Conservation (phyloP, 192 early-diverging fungal genomes). For the Thamnidium elegans region DNA sequence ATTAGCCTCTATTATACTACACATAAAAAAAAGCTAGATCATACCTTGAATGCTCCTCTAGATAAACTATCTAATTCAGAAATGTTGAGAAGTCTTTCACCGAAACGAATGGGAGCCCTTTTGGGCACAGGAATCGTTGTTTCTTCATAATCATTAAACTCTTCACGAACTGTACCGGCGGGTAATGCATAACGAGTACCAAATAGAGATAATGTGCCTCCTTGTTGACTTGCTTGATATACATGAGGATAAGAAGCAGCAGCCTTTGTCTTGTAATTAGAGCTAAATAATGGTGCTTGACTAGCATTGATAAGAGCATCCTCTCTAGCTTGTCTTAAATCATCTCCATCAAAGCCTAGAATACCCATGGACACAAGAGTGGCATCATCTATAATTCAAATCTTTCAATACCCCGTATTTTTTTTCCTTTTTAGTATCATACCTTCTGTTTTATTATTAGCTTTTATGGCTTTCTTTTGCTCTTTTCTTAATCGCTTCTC, state of each 20-base stretch:
- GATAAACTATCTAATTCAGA: constrained; percentile 72
- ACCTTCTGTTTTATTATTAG: constrained; percentile 13
- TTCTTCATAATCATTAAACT: constrained; percentile 86
- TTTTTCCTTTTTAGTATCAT: not conserved
- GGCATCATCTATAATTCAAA: constrained; percentile 41
- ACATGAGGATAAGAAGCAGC: constrained; percentile 74
- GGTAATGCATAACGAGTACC: constrained; percentile 81
- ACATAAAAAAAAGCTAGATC: not conserved
- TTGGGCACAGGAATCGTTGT: constrained; percentile 81
- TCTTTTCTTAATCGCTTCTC: constrained; percentile 65
- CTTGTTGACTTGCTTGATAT: constrained; percentile 67
- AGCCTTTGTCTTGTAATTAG: constrained; percentile 31
- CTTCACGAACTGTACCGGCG: constrained; percentile 66
- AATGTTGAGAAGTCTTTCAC: constrained; percentile 67
- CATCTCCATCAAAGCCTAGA: constrained; percentile 65
- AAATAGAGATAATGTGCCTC: constrained; percentile 72
- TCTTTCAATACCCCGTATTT: too few species aligned
- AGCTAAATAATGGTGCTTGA: constrained; percentile 38
- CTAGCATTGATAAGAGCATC: constrained; percentile 55
- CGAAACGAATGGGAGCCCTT: constrained; percentile 58
- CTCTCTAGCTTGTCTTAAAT: constrained; percentile 57
- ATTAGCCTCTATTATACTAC: not conserved
- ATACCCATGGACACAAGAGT: constrained; percentile 53
- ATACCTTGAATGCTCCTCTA: constrained; percentile 67
- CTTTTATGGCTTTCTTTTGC: constrained; percentile 51